Conservation (phyloP, 345 rosid species). For the Gossypium mustelinum region DNA sequence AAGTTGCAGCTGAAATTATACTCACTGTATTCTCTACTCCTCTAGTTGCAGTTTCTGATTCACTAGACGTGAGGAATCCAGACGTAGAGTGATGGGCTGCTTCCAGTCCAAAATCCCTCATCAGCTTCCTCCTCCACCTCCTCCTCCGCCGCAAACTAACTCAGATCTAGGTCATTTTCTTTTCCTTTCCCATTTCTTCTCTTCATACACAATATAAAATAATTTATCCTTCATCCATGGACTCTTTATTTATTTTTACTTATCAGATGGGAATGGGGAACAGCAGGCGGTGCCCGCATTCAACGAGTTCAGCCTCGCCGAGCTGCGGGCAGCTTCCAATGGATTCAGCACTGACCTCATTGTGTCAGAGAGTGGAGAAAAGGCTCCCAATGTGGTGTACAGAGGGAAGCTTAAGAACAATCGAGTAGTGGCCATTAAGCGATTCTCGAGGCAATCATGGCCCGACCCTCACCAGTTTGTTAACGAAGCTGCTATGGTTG, state of each 20-base stretch:
- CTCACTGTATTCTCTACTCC: not conserved
- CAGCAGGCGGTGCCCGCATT: conserved; percentile 50
- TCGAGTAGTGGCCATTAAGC: conserved; percentile 70
- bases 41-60: not conserved
- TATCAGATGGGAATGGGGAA: conserved; percentile 35
- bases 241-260: not conserved
- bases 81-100: conserved; percentile 61
- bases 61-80: not conserved
- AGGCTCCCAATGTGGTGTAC: conserved; percentile 91
- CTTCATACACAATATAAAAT: too few species aligned
- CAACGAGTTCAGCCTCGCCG: conserved; percentile 63
- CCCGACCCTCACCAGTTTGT: conserved; percentile 94
- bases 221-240: not conserved
- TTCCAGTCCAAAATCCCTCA: conserved; percentile 90
- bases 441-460: conserved; percentile 91
- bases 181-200: not conserved
- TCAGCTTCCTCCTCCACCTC: conserved; percentile 46
- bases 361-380: conserved; percentile 95
- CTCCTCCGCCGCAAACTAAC: conserved; percentile 38
- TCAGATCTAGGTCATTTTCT: conserved; percentile 58
- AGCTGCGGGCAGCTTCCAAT: conserved; percentile 75
- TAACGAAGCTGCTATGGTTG: conserved; percentile 89
- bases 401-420: conserved; percentile 70
- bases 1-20: not conserved
- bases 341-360: conserved; percentile 70